These are phyloP conservation scores for Schwanniomyces occidentalis DNA, from an alignment of 805 yeast genomes.

Conservation along the genomic window DNA sequence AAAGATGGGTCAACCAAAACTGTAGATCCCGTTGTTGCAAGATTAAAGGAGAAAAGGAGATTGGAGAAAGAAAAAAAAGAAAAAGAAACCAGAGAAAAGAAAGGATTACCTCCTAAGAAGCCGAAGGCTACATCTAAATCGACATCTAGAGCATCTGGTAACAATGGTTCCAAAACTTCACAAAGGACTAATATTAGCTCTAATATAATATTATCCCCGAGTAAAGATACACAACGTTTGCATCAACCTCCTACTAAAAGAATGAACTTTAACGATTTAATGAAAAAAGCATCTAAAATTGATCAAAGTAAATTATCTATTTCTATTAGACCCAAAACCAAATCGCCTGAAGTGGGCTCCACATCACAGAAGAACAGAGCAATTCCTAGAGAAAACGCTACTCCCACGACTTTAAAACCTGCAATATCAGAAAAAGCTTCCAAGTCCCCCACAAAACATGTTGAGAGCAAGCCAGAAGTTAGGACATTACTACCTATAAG, in stretches of 20 bases:
- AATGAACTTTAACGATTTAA: conserved; percentile 63
- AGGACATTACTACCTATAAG: conserved; percentile 46
- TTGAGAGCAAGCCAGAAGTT: neutral
- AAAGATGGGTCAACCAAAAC: conserved; percentile 17
- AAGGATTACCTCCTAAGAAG: conserved; percentile 30
- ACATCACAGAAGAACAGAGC: conserved; percentile 1
- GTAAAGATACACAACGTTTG: conserved; percentile 5
- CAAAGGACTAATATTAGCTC: conserved; percentile 1
- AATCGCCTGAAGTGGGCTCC: conserved; percentile 28
- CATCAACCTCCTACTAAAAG: conserved; percentile 32
- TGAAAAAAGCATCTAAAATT: conserved; percentile 65
- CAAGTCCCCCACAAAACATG: neutral
- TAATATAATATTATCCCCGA: conserved; percentile 3
- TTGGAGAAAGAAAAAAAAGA: conserved; percentile 50
- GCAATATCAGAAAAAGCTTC: neutral
- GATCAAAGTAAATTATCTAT: conserved; percentile 47
- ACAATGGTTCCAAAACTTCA: neutral
- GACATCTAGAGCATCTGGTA: neutral
- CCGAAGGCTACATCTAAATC: conserved; percentile 10
- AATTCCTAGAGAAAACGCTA: neutral
- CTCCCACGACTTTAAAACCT: neutral
- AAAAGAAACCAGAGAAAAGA: conserved; percentile 31
- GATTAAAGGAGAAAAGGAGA: conserved; percentile 66
- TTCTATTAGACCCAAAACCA: conserved; percentile 38
- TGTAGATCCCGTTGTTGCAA: conserved; percentile 69